Base-by-base conservation (phyloP, 2,329 filamentous ascomycete species). In the Remersonia thermophila region DNA sequence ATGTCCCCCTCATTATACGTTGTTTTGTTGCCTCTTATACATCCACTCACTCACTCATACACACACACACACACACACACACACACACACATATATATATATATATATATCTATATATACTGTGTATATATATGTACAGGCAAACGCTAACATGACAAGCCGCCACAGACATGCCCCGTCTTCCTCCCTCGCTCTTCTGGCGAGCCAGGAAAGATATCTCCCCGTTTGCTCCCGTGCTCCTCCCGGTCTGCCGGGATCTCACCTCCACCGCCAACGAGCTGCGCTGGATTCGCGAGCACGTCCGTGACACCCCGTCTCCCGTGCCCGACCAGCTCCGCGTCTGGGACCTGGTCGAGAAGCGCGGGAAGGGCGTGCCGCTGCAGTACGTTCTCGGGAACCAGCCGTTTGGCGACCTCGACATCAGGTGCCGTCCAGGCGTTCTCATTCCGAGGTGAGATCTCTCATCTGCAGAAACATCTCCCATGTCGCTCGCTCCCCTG, bases 381-480 rank as follows among this genome's bases (percentile, higher is more conserved):
- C 91, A 96, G 56, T 96, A 96, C 54, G 69, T 96, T 15, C 63
- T 98, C 1, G 86, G 86, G 3, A 77, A 78, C 4, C 86, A 95
- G 55, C 91, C 81, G 2, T 96, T 98, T 59, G 89, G 87, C 1
- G 62, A 74, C 4, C 60, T 96, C 12, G 80, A 94, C 29, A 80
- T 98, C 31, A 60, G 69, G 37, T 95, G 87, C 52, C 66, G 64
- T 18, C 71, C 66, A 9, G 83, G 83, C 2, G 87, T 96, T 4
- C 63, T 98, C 38, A 93, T 96, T 45, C 91, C 91, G 26, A 72
- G 89, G 63, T 77, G 47, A 12, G 60, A n/a, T n/a, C n/a, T n/a
- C n/a, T n/a, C n/a, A n/a, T n/a, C n/a, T n/a, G n/a, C n/a, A n/a
- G n/a, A n/a, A n/a, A n/a, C n/a, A n/a, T n/a, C n/a, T n/a, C n/a